Base-by-base conservation (phyloP, 2,329 filamentous ascomycete species). In the Mycosphaerella sp. region DNA sequence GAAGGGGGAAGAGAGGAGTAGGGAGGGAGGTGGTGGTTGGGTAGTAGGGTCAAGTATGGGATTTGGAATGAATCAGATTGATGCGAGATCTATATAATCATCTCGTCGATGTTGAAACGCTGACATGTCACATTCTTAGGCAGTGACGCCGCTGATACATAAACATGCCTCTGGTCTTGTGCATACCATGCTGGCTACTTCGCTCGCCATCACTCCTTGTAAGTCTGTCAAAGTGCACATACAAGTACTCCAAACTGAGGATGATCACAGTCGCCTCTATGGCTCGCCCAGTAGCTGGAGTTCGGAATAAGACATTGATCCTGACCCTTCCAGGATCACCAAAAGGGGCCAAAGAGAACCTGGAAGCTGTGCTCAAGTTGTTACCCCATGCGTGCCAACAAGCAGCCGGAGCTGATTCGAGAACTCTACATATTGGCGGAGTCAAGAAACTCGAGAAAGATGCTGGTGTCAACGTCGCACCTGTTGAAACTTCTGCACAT, bases 331-430 rank as follows among this genome's bases (percentile, higher is more conserved):
- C 93, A 0, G 93, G 93, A 1, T 97, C 91, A 0, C 93, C 93
- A 0, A 97, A 97, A 68, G 93, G 90, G 1, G 93, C 93, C 7
- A 87, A 83, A 64, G 93, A 98, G 73, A 98, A 97, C 64, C 78
- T 98, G 0, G 83, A 93, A 64, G 84, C 90, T 1, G 77, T 98
- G 6, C 74, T 98, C 55, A 94, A 89, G 66, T 82, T 91, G n/a
- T 72, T 98, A 5, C 90, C 91, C 0, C 93, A 98, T 70, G 93
- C 93, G n/a, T 98, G 93, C 60, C 73, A 87, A 6, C 91, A 97
- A 72, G 87, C 88, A 25, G 82, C 86, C 0, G 93, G 91, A 1
- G 83, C 81, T 12, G 82, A 95, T 64, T 97, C 93, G 0, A 79
- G 93, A 59, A 69, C 74, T 0, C 71, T 96, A 4, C 93, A 98